These are phyloP conservation scores for Suhomyces chickasaworum DNA, from an alignment of 1,139 yeast species.

Conservation along the genomic window DNA sequence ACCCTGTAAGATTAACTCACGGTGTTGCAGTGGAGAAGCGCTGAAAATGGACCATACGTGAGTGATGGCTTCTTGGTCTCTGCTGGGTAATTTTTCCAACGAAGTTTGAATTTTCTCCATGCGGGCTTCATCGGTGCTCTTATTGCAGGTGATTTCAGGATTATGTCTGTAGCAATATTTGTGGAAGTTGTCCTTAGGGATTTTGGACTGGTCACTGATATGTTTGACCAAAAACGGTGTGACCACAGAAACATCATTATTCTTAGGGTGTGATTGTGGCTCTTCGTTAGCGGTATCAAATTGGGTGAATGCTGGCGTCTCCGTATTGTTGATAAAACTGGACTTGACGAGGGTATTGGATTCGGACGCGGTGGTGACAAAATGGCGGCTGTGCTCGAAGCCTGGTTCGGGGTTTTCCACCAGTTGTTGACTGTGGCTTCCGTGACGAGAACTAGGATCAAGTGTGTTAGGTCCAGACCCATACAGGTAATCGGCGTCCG, in stretches of 20 bases:
- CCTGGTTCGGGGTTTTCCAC: neutral
- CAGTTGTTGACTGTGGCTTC: neutral
- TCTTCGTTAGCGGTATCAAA: conserved; percentile 1
- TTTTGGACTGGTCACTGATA: conserved; percentile 43
- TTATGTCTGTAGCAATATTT: conserved; percentile 88
- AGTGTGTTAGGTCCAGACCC: neutral
- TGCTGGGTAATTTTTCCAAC: conserved; percentile 57
- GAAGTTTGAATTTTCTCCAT: conserved; percentile 63
- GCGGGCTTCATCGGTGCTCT: conserved; percentile 65
- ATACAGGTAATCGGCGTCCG: neutral
- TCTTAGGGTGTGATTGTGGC: conserved; percentile 6
- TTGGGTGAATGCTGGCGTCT: neutral
- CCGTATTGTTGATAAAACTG: conserved; percentile 11
- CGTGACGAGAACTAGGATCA: neutral
- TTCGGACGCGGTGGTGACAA: conserved; percentile 9
- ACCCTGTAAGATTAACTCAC: conserved; percentile 80
- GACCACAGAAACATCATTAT: conserved; percentile 35
- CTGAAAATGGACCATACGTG: conserved; percentile 80
- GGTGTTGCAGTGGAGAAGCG: conserved; percentile 67
- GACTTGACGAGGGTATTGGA: conserved; percentile 4
- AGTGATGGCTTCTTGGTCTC: conserved; percentile 70
- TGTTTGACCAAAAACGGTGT: conserved; percentile 51
- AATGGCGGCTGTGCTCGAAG: conserved; percentile 1
- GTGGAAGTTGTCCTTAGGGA: conserved; percentile 54
- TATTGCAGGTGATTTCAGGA: conserved; percentile 76